phyloP scores from a whole-genome alignment of 2,329 filamentous ascomycete species.

The Sclerotinia subarctica region DNA sequence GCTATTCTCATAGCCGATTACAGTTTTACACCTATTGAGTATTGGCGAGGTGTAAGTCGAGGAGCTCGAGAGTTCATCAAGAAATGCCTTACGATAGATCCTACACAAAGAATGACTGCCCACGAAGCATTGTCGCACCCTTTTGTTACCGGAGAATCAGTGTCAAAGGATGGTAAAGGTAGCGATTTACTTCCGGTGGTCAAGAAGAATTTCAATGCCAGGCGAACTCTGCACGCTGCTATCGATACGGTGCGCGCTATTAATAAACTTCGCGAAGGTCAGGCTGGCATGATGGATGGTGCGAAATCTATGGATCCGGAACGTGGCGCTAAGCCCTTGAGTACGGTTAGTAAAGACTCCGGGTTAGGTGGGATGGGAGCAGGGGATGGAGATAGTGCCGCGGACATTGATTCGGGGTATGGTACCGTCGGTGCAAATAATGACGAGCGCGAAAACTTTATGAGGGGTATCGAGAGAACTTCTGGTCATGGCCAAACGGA shows the following conservation, averaged over 20 bases:
- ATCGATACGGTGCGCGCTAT: constrained; percentile 70
- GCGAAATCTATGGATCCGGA: constrained; percentile 50
- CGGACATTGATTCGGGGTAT: constrained; percentile 36
- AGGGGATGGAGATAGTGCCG: constrained; percentile 24
- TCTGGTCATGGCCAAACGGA: constrained; percentile 39
- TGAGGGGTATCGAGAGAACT: constrained; percentile 33
- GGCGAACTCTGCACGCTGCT: constrained; percentile 64
- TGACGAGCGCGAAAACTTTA: constrained; percentile 25
- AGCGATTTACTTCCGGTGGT: constrained; percentile 65
- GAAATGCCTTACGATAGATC: constrained; percentile 86
- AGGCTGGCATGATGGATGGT: constrained; percentile 60
- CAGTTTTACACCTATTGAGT: constrained; percentile 88
- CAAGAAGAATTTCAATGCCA: constrained; percentile 72
- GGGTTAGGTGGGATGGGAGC: constrained; percentile 38
- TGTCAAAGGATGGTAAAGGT: constrained; percentile 48
- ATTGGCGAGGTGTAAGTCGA: constrained; percentile 91
- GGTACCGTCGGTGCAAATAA: constrained; percentile 11
- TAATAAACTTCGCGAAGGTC: constrained; percentile 65
- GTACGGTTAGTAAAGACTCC: constrained; percentile 45
- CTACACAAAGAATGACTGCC: constrained; percentile 81
- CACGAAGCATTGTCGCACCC: constrained; percentile 71
- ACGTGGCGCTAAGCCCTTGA: constrained; percentile 41
- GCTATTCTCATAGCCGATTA: constrained; percentile 97
- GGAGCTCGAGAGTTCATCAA: constrained; percentile 89
- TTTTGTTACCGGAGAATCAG: constrained; percentile 55